A percentile compares a stretch with the other conserved stretches of the same genome.
Conservation (phyloP, 345 rosid species). For the Syzygium oleosum region DNA sequence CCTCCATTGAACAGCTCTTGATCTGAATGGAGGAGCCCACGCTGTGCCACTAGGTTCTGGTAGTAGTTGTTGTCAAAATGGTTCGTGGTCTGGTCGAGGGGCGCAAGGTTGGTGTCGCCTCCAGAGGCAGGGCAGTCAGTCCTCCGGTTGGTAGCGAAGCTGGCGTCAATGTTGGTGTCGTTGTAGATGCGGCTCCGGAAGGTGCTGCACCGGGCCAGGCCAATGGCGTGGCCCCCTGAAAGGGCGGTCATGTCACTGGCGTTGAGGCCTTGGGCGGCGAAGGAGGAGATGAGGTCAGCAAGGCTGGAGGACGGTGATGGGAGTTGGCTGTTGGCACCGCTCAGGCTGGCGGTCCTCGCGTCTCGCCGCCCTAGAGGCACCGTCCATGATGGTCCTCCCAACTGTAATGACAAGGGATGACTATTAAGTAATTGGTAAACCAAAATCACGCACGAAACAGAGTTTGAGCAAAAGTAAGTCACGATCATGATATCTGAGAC, state of each 20-base stretch:
- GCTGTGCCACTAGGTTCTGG: constrained; percentile 9
- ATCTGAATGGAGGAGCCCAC: constrained; percentile 41
- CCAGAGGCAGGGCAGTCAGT: constrained; percentile 29
- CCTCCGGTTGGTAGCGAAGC: constrained; percentile 14
- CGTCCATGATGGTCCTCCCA: constrained; percentile 33
- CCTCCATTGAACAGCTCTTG: constrained; percentile 31
- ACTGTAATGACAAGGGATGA: not conserved
- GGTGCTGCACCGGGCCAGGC: constrained; percentile 18
- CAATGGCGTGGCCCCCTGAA: constrained; percentile 33
- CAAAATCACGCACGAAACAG: not conserved
- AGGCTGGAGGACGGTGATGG: constrained; percentile 26
- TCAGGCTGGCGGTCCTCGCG: constrained; percentile 35
- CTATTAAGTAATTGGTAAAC: not conserved
- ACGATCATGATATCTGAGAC: not conserved
- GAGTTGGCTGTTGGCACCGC: constrained; percentile 29
- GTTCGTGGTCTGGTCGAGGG: constrained; percentile 21
- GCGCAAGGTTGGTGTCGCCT: constrained; percentile 22
- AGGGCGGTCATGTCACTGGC: constrained; percentile 40
- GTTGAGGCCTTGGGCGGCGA: constrained; percentile 29
- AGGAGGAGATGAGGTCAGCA: constrained; percentile 22
- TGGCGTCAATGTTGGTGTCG: constrained; percentile 31
- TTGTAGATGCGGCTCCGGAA: constrained; percentile 33
- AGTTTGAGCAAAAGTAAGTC: not conserved
- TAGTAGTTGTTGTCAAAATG: constrained; percentile 26
- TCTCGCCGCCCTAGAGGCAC: constrained; percentile 44